Evolutionary conservation across 495 filamentous ascomycete genomes (phyloP), one percentile per base, ranked within the genome.

Genomic region (Penicillium fimorum): DNA sequence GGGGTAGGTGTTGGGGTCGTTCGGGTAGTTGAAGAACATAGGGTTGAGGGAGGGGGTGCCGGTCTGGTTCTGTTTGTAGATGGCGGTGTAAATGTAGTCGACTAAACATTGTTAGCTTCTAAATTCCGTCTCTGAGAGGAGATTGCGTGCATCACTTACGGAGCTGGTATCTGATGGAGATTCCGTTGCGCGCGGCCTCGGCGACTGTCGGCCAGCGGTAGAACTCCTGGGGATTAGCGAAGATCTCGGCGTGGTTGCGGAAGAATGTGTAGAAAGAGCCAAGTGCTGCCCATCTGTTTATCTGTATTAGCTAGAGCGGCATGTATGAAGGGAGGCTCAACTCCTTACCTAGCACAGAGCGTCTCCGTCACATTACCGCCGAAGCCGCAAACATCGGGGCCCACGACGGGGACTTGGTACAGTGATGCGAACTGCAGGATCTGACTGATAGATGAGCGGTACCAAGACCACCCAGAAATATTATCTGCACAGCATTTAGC

Each of bases 371-470:
- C 70, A 58, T 91, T 86, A 33, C 81, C 81, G 17, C 70, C 74
- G 70, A 91, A 92, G 13, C 89, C 89, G 63, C 88, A 91, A 3
- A 85, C 84, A 59, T 89, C 87, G 17, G 83, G 79, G 5, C 88
- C 88, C 49, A 91, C 89, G 84, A 91, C 89, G 9, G 89, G 89
- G n/a, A 92, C 85, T 38, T 87, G 87, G 58, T 88, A 90, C 11
- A 91, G 74, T 4, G 80, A 82, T n/a, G 88, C 88, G 15, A 60
- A 60, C 5, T 82, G 83, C 0, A 91, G 68, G 0, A 86, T 86
- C 68, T 92, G 89, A 5, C 86, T 77, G 63, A 92, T 91, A 44
- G 82, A 81, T 59, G 87, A 84, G 63, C 71, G 82, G 78, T 89
- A 81, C 56, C 78, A 82, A 5, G 70, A 67, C 78, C 82, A 90